Evolutionary conservation across 495 filamentous ascomycete genomes (phyloP).

Genomic region (Cercophora newfieldiana): DNA sequence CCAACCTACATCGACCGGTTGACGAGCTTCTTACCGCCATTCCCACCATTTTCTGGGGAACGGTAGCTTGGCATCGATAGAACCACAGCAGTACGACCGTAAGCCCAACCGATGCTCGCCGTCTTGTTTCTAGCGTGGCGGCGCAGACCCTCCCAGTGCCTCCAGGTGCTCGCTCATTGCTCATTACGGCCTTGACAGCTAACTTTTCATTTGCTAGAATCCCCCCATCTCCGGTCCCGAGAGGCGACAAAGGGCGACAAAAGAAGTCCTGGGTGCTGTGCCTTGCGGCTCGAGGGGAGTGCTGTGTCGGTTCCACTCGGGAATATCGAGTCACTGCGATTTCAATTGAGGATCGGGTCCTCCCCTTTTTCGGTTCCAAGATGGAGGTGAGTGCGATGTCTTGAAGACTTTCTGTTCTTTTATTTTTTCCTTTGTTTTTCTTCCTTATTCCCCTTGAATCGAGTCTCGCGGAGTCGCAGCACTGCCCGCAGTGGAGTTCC

Average conservation of each 20-base stretch:
- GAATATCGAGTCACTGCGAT: neutral
- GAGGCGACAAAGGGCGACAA: neutral
- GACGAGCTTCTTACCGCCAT: neutral
- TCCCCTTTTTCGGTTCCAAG: neutral
- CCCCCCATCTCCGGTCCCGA: neutral
- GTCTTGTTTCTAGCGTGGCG: neutral
- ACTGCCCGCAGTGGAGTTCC: constrained; percentile 13
- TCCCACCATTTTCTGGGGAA: neutral
- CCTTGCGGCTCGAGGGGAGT: neutral
- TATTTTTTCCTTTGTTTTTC: neutral
- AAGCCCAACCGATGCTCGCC: neutral
- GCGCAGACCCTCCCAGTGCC: neutral
- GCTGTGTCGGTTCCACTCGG: neutral
- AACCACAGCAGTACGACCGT: neutral
- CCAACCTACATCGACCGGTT: neutral
- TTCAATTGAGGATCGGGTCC: neutral
- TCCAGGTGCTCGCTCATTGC: neutral
- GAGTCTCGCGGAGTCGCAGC: constrained; percentile 11
- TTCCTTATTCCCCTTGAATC: neutral
- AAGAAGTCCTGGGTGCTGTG: neutral
- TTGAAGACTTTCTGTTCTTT: neutral
- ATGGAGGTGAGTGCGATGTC: neutral
- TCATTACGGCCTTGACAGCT: neutral
- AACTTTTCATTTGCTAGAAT: constrained; percentile 5
- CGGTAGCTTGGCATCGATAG: neutral